Evolutionary conservation across 2,329 filamentous ascomycete genomes (phyloP).

Genomic region (Neocatenulostroma microsporum): DNA sequence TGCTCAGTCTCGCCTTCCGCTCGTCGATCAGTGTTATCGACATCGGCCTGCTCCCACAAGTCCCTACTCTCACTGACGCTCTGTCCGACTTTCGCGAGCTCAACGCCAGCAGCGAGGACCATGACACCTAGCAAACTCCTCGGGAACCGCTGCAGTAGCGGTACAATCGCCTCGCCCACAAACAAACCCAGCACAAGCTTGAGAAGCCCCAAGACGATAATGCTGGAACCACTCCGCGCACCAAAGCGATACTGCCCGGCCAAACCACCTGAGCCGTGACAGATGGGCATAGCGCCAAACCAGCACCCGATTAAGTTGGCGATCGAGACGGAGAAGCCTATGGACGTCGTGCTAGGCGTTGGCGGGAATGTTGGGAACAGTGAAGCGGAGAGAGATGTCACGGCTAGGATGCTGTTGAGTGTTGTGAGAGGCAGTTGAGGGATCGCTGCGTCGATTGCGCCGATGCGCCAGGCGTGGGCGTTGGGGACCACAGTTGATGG

Average conservation of each 20-base stretch:
- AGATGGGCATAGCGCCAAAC: slow-evolving; percentile 93
- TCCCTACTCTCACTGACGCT: slow-evolving; percentile 67
- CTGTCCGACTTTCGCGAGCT: slow-evolving; percentile 77
- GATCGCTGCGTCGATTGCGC: slow-evolving; percentile 60
- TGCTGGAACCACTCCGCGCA: slow-evolving; percentile 74
- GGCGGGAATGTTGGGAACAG: slow-evolving; percentile 53
- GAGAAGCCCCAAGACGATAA: slow-evolving; percentile 67
- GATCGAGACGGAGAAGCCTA: slow-evolving; percentile 70
- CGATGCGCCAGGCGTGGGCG: slow-evolving; percentile 42
- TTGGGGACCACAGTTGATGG: slow-evolving; percentile 46
- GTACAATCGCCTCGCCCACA: slow-evolving; percentile 66
- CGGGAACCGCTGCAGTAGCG: slow-evolving; percentile 65
- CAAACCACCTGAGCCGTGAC: slow-evolving; percentile 83
- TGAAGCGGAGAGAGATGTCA: slow-evolving; percentile 68
- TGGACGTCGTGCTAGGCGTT: slow-evolving; percentile 62
- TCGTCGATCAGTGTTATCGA: slow-evolving; percentile 21
- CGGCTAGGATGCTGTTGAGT: slow-evolving; percentile 86
- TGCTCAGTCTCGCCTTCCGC: slow-evolving; percentile 41
- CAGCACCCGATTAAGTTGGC: slow-evolving; percentile 84
- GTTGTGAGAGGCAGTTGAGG: slow-evolving; percentile 87
- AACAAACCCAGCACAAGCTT: slow-evolving; percentile 71
- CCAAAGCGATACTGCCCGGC: slow-evolving; percentile 90
- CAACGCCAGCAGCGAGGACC: slow-evolving; percentile 81
- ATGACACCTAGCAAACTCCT: slow-evolving; percentile 72
- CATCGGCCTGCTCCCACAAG: slow-evolving; percentile 40